phyloP scores from a whole-genome alignment of 371 early-diverging fungal genomes.

The Mortierella sp. region DNA sequence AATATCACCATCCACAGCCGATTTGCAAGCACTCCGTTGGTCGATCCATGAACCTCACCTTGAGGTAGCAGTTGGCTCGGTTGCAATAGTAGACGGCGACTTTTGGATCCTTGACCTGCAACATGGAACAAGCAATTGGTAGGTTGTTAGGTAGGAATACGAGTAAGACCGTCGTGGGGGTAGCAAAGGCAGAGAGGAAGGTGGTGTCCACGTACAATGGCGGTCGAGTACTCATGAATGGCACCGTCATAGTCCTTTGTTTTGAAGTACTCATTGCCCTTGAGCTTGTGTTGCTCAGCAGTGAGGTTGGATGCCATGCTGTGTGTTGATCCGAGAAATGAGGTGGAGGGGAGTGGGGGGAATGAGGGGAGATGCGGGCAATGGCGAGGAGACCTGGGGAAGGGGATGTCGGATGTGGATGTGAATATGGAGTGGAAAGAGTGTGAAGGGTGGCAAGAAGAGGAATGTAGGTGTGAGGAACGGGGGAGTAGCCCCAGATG shows the following conservation, averaged over 20 bases:
- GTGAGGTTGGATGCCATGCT: constrained; percentile 29
- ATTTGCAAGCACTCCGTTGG: background rate
- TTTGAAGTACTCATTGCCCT: constrained; percentile 68
- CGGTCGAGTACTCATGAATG: constrained; percentile 78
- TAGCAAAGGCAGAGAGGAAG: background rate
- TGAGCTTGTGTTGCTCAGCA: constrained; percentile 59
- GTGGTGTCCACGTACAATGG: constrained; percentile 63
- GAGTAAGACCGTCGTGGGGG: background rate
- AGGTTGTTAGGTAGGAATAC: background rate
- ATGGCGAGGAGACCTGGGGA: background rate
- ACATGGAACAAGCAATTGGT: no score
- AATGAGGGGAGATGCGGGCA: no score
- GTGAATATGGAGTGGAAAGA: no score
- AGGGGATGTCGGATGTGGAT: background rate
- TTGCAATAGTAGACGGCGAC: constrained; percentile 82
- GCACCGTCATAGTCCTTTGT: constrained; percentile 71
- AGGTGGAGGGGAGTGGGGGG: background rate
- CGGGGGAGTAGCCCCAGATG: no score
- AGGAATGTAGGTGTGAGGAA: no score
- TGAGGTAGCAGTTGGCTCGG: constrained; percentile 79
- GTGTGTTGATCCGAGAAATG: background rate
- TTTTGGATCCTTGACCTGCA: constrained; percentile 71
- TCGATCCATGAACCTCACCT: constrained; percentile 49
- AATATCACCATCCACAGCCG: background rate
- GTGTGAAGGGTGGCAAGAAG: no score